Base-by-base conservation (phyloP, 2,329 filamentous ascomycete species). In the Aureobasidium mangrovei region DNA sequence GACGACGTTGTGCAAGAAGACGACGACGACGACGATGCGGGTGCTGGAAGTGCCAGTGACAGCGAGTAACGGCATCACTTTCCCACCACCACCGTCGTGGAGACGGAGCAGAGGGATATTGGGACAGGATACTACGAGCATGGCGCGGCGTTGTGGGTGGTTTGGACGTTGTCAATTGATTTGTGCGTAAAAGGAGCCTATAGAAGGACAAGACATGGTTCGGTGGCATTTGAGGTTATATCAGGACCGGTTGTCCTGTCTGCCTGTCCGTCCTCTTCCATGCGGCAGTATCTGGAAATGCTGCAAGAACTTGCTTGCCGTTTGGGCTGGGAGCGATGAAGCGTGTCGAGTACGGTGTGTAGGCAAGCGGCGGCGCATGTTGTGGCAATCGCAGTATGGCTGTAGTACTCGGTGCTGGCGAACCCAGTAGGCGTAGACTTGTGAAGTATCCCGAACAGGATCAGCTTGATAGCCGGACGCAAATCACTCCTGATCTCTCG, bases 1-100 rank as follows among this genome's bases (percentile, higher is more conserved):
- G 71, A 69, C 6, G 75, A 78, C 65, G 69, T 76, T 24, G 72
- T 77, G n/a, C 62, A 68, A 39, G 74, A 75, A 44, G 74, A 77
- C 36, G 73, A 75, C 33, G 67, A 71, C 40, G 68, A 69, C 29
- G 74, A 73, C 46, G 73, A 65, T 31, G 62, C 63, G 7, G 59
- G 54, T 4, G 58, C 65, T 53, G 71, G 70, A 27, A 69, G 67
- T 8, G 75, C 73, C 7, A 77, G 74, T 56, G 75, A 70, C 58
- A 77, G 74, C 60, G 74, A 77, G 56, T 69, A 40, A n/a, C 12
- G 32, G 52, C 12, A 47, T 27, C 42, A 29, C 29, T 42, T 52
- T 52, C 31, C 28, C 39, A 42, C 29, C 24, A 35, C 28, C 38
- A 33, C 12, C n/a, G 38, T 49, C 28, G 46, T 26, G 40, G 54